These are phyloP conservation scores for Pichia sp. DNA, from an alignment of 1,139 yeast genomes.

Conservation along the genomic window DNA sequence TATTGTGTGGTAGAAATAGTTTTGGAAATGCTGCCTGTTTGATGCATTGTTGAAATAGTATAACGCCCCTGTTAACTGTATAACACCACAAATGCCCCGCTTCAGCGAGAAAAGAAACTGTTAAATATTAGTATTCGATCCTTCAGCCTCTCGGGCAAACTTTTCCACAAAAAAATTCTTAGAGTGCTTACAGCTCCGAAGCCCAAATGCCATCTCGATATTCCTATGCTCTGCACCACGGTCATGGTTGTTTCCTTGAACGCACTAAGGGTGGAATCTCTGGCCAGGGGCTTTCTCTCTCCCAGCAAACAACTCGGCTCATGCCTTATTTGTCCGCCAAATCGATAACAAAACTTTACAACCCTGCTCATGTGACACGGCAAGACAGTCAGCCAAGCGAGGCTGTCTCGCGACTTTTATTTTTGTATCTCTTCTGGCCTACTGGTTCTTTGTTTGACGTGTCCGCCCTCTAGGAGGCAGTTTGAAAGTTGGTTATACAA, in stretches of 20 bases:
- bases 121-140: slow-evolving; percentile 14
- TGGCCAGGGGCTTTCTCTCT: background rate
- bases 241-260: background rate
- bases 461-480: too few species aligned
- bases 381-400: background rate
- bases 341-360: background rate
- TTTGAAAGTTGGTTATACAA: too few species aligned
- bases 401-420: background rate
- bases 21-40: slow-evolving; percentile 17
- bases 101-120: slow-evolving; percentile 7
- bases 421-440: background rate
- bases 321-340: background rate
- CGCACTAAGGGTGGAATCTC: too few species aligned
- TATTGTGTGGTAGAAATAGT: slow-evolving; percentile 18
- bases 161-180: background rate
- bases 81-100: background rate
- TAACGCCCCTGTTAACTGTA: slow-evolving; percentile 18
- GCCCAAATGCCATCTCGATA: slow-evolving; percentile 17
- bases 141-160: background rate
- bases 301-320: background rate
- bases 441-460: too few species aligned
- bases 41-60: slow-evolving; percentile 26
- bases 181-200: slow-evolving; percentile 19
- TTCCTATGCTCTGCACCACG: slow-evolving; percentile 3
- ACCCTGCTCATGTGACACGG: background rate